Evolutionary conservation across 2,329 filamentous ascomycete species (phyloP).

Genomic region (Hypoxylon sp.): DNA sequence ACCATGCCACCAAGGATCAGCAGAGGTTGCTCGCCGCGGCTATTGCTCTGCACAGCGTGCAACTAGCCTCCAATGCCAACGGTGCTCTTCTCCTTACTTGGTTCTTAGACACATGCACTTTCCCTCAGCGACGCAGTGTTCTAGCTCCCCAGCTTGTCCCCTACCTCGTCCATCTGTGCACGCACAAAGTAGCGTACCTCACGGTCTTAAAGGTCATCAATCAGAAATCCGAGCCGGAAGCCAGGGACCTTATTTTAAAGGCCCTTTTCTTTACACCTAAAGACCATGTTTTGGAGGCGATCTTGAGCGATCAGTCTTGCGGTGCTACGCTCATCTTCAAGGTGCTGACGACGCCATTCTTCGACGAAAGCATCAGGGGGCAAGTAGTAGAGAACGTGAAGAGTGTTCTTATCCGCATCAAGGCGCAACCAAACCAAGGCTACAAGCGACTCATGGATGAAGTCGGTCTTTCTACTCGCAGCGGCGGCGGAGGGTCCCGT

Average conservation of each 20-base stretch:
- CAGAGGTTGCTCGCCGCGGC: conserved; percentile 93
- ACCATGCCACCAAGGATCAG: conserved; percentile 94
- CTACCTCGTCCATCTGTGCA: conserved; percentile 93
- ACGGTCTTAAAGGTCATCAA: conserved; percentile 99
- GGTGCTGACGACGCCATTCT: conserved; percentile 95
- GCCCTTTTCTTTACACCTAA: conserved; percentile 92
- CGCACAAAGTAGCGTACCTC: conserved; percentile 97
- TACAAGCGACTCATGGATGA: conserved; percentile 99
- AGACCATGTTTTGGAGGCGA: conserved; percentile 88
- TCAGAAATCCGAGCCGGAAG: conserved; percentile 93
- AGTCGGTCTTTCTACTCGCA: conserved; percentile 83
- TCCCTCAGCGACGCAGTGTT: conserved; percentile 90
- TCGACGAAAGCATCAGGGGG: conserved; percentile 88
- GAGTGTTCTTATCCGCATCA: conserved; percentile 87
- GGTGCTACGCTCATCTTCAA: conserved; percentile 98
- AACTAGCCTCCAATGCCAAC: conserved; percentile 95
- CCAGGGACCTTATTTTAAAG: conserved; percentile 87
- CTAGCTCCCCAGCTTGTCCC: conserved; percentile 92
- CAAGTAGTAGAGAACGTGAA: conserved; percentile 94
- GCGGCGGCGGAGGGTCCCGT: conserved; percentile 57
- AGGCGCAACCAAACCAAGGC: conserved; percentile 92
- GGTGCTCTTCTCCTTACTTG: conserved; percentile 93
- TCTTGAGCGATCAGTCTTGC: conserved; percentile 89
- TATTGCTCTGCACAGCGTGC: conserved; percentile 96
- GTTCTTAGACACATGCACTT: conserved; percentile 98